Base-by-base conservation (phyloP, 306 rosid genomes). In the Nissolia schottii region DNA sequence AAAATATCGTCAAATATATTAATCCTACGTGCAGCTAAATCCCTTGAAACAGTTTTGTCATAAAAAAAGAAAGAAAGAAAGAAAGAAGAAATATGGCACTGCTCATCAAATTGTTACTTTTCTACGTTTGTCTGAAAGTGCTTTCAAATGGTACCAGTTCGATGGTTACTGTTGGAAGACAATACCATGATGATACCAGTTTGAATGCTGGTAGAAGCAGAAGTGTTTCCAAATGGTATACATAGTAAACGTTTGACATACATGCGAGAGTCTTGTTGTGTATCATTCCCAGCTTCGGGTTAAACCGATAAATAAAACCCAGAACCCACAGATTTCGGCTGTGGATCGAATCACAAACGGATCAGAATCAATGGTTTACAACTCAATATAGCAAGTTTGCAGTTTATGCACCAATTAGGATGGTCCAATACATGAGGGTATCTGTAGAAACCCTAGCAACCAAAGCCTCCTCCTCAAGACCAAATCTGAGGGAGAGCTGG, bases 1-100 rank as follows among this genome's bases (percentile, higher is more conserved):
- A 46, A 67, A 48, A 60, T 60, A 34, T 32, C 31, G 38, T 67
- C 76, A 28, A 37, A 51, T 67, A 66, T 54, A 62, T 54, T n/a
- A 62, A 5, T 74, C 67, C 16, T 19, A 20, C 31, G 8, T 68
- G 70, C 63, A 45, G 60, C 40, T 23, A 64, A 40, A 60, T 31
- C 74, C 38, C 27, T 67, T 8, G 25, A 74, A 38, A 22, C 24
- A 55, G 35, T 28, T 55, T 51, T 50, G 38, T 62, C 34, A 23
- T 53, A 1, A 0, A 24, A 48, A 22, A 41, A 1, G 14, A 41
- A 41, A 1, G 0, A 24, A 48, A 22, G 14, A 1, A 41, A 41
- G 14, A 3, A 34, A 5, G 3, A 45, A 16, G 12, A 24, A 53
- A 29, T 66, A 64, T 54, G 45, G 40, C 57, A 54, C 37, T 54